These are phyloP conservation scores for Naganishia sp. DNA, from an alignment of 1,284 basidiomycete species.

Conservation along the genomic window DNA sequence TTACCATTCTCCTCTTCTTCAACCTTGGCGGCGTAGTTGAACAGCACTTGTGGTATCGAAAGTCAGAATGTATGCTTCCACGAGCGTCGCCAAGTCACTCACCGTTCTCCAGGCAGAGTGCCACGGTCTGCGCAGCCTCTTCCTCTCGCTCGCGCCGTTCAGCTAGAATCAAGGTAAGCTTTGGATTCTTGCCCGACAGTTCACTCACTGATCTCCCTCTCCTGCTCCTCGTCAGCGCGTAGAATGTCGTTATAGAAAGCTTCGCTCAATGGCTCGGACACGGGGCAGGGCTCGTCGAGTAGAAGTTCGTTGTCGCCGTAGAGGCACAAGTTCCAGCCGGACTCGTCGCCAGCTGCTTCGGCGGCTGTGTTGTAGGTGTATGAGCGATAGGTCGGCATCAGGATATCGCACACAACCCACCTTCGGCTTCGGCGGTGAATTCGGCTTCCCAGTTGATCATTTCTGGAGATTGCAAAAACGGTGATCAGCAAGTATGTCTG, in stretches of 20 bases:
- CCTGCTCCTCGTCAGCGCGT: not conserved
- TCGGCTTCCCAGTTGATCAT: no score
- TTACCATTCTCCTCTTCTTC: not conserved
- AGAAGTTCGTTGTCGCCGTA: constrained; percentile 5
- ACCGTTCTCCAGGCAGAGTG: not conserved
- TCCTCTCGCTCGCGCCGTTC: not conserved
- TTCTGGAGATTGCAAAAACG: no score
- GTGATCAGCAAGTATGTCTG: no score
- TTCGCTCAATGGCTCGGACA: constrained; percentile 5
- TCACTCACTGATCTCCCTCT: not conserved
- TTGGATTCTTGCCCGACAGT: not conserved
- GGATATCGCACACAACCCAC: no score
- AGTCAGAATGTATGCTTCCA: not conserved
- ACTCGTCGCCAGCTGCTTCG: not conserved
- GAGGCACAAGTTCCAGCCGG: constrained; percentile 1
- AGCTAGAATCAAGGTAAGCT: not conserved
- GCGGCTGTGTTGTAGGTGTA: no score
- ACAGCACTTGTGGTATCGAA: not conserved
- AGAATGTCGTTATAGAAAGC: not conserved
- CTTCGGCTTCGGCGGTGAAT: no score
- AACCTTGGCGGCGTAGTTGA: not conserved
- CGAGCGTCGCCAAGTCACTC: no score
- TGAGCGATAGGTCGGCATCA: no score
- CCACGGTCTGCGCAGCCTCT: not conserved
- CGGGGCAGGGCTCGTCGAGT: not conserved